A percentile compares a stretch with the other conserved stretches of the same genome.
Evolutionary conservation across 345 rosid genomes (phyloP).

Genomic region (Excoecaria agallocha): DNA sequence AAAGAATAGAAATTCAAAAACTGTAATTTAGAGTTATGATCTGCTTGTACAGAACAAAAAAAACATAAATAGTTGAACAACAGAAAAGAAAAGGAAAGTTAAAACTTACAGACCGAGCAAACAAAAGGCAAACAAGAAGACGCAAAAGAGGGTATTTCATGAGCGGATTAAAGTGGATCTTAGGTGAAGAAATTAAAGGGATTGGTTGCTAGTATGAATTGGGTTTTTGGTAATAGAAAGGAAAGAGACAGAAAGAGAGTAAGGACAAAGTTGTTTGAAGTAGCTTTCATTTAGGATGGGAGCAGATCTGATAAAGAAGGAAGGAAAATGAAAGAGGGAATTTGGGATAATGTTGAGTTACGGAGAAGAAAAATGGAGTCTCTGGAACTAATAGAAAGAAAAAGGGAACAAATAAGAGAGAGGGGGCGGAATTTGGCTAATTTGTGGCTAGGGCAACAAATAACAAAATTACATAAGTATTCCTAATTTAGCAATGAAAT

Average conservation of each 20-base stretch:
- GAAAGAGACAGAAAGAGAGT: neutral
- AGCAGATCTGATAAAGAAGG: too few species aligned
- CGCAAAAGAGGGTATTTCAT: slow-evolving; percentile 15
- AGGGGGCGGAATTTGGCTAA: too few species aligned
- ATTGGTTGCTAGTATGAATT: neutral
- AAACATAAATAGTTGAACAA: too few species aligned
- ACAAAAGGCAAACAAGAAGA: neutral
- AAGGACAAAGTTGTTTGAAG: neutral
- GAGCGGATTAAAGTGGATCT: neutral
- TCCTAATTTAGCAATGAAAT: too few species aligned
- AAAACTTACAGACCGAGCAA: slow-evolving; percentile 25
- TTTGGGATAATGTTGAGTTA: too few species aligned
- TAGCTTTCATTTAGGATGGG: neutral
- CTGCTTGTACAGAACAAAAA: slow-evolving; percentile 2
- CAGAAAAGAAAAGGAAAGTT: neutral
- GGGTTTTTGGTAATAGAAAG: neutral
- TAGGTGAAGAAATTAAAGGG: neutral
- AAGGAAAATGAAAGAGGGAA: too few species aligned
- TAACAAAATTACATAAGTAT: too few species aligned
- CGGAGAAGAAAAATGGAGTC: too few species aligned
- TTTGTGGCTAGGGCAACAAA: too few species aligned
- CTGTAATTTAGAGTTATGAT: neutral
- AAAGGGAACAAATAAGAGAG: too few species aligned
- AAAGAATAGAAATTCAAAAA: neutral
- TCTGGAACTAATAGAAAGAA: too few species aligned